These are phyloP conservation scores for Russula sp. DNA, from an alignment of 768 basidiomycete genomes.

Conservation along the genomic window DNA sequence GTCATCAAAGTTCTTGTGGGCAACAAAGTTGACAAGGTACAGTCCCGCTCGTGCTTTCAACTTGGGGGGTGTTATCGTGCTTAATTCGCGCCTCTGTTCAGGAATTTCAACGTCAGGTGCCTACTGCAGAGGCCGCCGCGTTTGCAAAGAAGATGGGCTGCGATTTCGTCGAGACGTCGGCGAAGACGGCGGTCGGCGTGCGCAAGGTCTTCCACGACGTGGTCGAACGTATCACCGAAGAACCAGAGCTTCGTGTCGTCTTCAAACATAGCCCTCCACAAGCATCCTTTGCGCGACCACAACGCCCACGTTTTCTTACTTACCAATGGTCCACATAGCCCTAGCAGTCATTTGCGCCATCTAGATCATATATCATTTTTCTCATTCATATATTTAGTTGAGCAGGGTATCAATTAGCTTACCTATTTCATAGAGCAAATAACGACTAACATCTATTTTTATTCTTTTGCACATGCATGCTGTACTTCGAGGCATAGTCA, in stretches of 20 bases:
- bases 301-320: neutral
- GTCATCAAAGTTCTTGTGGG: conserved; percentile 94
- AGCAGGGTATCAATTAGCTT: too few relatives aligned
- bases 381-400: too few relatives aligned
- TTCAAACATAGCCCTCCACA: conserved; percentile 20
- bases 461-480: too few relatives aligned
- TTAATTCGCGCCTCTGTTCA: conserved; percentile 25
- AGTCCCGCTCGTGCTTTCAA: neutral
- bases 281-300: neutral
- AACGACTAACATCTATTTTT: too few relatives aligned
- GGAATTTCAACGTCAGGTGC: conserved; percentile 87
- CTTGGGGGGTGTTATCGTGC: neutral
- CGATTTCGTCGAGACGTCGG: conserved; percentile 84
- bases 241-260: conserved; percentile 66
- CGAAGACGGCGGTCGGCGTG: conserved; percentile 84
- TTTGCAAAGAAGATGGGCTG: conserved; percentile 83
- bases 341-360: too few relatives aligned
- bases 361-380: too few relatives aligned
- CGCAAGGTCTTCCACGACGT: conserved; percentile 67
- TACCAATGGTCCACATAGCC: neutral
- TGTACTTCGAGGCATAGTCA: too few relatives aligned
- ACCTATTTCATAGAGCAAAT: too few relatives aligned
- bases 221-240: conserved; percentile 75
- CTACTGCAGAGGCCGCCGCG: conserved; percentile 63
- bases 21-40: conserved; percentile 87